phyloP scores from a whole-genome alignment of 1,284 basidiomycete genomes.

The Fomitopsis betulina region DNA sequence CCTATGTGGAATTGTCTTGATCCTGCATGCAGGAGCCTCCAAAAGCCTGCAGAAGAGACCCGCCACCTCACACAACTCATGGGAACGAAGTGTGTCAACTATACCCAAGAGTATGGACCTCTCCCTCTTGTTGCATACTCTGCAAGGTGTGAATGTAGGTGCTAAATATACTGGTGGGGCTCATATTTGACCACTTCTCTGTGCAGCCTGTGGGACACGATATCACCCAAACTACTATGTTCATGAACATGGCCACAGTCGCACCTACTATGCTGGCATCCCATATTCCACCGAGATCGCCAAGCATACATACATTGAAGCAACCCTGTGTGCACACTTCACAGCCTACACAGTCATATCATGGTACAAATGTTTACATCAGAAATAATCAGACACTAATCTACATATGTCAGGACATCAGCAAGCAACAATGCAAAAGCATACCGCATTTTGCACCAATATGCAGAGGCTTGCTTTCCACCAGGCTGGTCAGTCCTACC shows the following conservation, averaged over 20 bases:
- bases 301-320: neutral
- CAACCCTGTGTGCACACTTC: neutral
- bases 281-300: neutral
- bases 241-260: neutral
- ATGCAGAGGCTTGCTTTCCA: neutral
- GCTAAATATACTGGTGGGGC: too few species aligned
- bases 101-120: neutral
- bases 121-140: neutral
- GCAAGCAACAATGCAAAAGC: neutral
- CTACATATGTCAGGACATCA: neutral
- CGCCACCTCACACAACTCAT: neutral
- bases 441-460: neutral
- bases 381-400: too few species aligned
- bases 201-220: neutral
- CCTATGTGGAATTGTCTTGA: neutral
- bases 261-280: neutral
- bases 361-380: neutral
- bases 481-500: neutral
- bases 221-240: neutral
- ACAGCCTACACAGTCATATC: neutral
- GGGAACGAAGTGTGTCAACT: neutral
- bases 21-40: neutral
- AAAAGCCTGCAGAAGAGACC: neutral
- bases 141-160: neutral
- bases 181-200: too few species aligned